Evolutionary conservation across 2,329 filamentous ascomycete species (phyloP), one percentile per base, ranked within the genome.

Genomic region (Aspergillus quadrilineatus): DNA sequence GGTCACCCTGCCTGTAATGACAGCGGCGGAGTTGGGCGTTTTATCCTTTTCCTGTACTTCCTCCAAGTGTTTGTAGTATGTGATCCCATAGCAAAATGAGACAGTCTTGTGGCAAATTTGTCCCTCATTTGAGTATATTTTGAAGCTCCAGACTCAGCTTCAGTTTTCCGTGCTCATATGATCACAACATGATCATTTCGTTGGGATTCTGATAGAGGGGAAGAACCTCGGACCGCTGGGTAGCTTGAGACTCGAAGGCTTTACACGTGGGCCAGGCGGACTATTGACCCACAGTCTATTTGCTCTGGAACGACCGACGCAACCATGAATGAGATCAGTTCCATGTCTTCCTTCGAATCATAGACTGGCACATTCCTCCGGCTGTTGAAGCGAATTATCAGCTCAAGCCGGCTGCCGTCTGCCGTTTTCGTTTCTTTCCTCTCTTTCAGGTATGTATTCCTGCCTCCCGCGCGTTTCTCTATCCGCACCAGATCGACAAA

Each of bases 1-100:
- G 41, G 52, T 57, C 43, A 42, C 36, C 34, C 29, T 58, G 34
- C 36, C 43, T 49, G n/a, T 37, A 52, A 55, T 50, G 46, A 59
- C 56, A 62, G 63, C 60, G 52, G 54, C 50, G 63, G 63, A 58
- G 63, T 64, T 62, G 54, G 60, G 63, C 49, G 61, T 50, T 54
- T 22, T 41, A 30, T n/a, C 46, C 9, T 48, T 7, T 53, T 53
- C 37, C 34, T 56, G 50, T 54, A 32, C 26, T 46, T 54, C 34
- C n/a, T 36, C 39, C 9, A 53, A 41, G 46, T 57, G 39, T 55
- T 51, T 17, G 10, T 53, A 57, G 37, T 57, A 53, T 39, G 22
- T 14, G 34, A 45, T 32, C 39, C 30, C 30, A 29, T 36, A 37
- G 52, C 42, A 44, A 28, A 53, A 53, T 45, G n/a, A 17, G 50